phyloP scores from a whole-genome alignment of 352 stramenopile genomes.

The Phytophthora pistaciae region DNA sequence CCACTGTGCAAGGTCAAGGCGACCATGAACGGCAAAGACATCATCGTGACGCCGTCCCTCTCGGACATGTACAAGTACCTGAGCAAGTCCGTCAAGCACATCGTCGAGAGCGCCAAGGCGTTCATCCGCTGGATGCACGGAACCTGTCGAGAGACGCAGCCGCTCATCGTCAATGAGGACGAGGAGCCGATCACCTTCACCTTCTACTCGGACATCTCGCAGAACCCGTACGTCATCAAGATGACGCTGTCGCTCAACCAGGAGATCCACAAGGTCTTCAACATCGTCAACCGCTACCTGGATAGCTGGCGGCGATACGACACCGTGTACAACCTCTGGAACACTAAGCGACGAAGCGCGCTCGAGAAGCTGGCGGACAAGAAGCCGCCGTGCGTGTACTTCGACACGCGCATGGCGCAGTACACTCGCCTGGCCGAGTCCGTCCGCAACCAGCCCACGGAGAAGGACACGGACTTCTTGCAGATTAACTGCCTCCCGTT shows the following conservation, averaged over 20 bases:
- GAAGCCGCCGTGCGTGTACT: conserved; percentile 94
- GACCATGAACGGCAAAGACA: conserved; percentile 95
- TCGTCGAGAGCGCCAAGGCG: conserved; percentile 94
- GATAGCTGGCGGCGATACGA: conserved; percentile 96
- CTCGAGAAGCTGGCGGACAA: conserved; percentile 95
- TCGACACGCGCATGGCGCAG: conserved; percentile 93
- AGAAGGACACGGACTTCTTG: conserved; percentile 96
- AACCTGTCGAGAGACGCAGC: conserved; percentile 93
- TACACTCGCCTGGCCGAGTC: conserved; percentile 92
- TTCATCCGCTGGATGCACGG: conserved; percentile 97
- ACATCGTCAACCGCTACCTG: conserved; percentile 95
- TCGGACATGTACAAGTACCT: conserved; percentile 97
- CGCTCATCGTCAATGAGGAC: conserved; percentile 91
- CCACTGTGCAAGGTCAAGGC: conserved; percentile 95
- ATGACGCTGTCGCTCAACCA: conserved; percentile 95
- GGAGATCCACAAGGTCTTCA: conserved; percentile 95
- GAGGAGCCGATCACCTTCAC: conserved; percentile 95
- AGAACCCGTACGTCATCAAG: conserved; percentile 96
- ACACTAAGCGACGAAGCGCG: conserved; percentile 90
- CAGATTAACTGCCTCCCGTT: conserved; percentile 94
- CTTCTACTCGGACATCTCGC: conserved; percentile 96
- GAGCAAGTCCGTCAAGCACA: conserved; percentile 94
- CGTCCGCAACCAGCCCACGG: conserved; percentile 87
- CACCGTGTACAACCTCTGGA: conserved; percentile 96
- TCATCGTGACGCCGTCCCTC: conserved; percentile 94